Conservation (phyloP, 1,139 yeast genomes). For the Hanseniaspora sp. region DNA sequence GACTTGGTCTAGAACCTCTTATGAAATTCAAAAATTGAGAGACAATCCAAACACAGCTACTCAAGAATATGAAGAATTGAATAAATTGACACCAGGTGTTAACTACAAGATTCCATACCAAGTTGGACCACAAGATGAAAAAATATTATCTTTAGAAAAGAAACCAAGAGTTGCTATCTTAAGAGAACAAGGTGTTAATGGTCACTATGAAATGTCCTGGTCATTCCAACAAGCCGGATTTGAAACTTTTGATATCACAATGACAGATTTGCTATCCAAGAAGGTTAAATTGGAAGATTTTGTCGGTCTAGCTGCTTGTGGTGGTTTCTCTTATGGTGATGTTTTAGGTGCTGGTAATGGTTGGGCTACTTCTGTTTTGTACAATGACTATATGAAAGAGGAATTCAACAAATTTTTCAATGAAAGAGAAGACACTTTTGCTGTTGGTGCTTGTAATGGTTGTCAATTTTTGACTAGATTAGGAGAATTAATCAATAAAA, state of each 20-base stretch:
- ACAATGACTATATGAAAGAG: slow-evolving; percentile 62
- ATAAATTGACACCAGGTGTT: slow-evolving; percentile 80
- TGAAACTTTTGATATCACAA: slow-evolving; percentile 85
- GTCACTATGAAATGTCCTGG: slow-evolving; percentile 98
- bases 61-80: slow-evolving; percentile 66
- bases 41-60: slow-evolving; percentile 88
- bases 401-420: slow-evolving; percentile 76
- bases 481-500: slow-evolving; percentile 51
- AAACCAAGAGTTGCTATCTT: slow-evolving; percentile 89
- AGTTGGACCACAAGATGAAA: slow-evolving; percentile 21
- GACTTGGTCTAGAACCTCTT: slow-evolving; percentile 81
- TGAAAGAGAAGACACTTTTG: slow-evolving; percentile 81
- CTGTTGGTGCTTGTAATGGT: slow-evolving; percentile 99
- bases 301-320: slow-evolving; percentile 95
- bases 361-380: slow-evolving; percentile 96
- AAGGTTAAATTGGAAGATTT: slow-evolving; percentile 64
- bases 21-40: slow-evolving; percentile 79
- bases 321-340: slow-evolving; percentile 98
- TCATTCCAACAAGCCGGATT: slow-evolving; percentile 92
- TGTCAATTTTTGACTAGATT: slow-evolving; percentile 92
- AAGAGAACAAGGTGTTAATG: slow-evolving; percentile 98
- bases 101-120: slow-evolving; percentile 65
- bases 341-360: slow-evolving; percentile 98
- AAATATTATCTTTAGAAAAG: neutral
- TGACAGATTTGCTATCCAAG: slow-evolving; percentile 81